A percentile compares a stretch with the other conserved stretches of the same genome.
Conservation (phyloP, 2,329 filamentous ascomycete genomes). For the Oidium heveae region DNA sequence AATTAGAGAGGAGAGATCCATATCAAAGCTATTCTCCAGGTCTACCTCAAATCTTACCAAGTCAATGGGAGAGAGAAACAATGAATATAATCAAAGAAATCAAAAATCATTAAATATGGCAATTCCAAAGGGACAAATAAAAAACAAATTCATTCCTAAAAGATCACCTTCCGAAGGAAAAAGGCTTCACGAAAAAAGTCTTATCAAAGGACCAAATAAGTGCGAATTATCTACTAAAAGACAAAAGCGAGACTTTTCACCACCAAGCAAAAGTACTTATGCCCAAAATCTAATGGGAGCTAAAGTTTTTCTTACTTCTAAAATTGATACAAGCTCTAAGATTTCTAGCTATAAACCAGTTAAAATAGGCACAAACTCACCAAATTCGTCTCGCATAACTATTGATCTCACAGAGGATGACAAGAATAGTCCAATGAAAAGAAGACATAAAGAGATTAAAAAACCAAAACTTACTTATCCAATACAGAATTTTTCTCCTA, state of each 20-base stretch:
- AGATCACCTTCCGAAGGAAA: not conserved
- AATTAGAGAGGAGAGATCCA: conserved; percentile 24
- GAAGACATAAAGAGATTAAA: conserved; percentile 1
- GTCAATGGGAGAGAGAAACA: conserved; percentile 2
- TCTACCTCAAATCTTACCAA: not conserved
- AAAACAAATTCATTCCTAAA: not conserved
- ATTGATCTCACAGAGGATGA: conserved; percentile 11
- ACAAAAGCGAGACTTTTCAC: conserved; percentile 16
- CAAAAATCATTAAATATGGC: conserved; percentile 36
- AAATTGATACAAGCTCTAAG: not conserved
- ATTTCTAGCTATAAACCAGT: conserved; percentile 9
- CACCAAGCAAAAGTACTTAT: conserved; percentile 23
- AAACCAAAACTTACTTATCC: no score
- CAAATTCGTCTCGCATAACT: not conserved
- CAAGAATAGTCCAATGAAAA: conserved; percentile 2
- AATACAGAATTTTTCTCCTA: conserved; percentile 4
- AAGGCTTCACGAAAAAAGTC: not conserved
- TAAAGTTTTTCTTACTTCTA: conserved; percentile 11
- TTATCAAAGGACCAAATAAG: conserved; percentile 4
- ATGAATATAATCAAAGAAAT: conserved; percentile 20
- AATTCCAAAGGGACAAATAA: conserved; percentile 15
- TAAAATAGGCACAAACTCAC: conserved; percentile 3
- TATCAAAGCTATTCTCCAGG: conserved; percentile 8
- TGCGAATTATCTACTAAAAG: conserved; percentile 18
- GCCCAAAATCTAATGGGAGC: conserved; percentile 24